Conservation (phyloP, 345 rosid genomes). For the Hirschfeldia incana region DNA sequence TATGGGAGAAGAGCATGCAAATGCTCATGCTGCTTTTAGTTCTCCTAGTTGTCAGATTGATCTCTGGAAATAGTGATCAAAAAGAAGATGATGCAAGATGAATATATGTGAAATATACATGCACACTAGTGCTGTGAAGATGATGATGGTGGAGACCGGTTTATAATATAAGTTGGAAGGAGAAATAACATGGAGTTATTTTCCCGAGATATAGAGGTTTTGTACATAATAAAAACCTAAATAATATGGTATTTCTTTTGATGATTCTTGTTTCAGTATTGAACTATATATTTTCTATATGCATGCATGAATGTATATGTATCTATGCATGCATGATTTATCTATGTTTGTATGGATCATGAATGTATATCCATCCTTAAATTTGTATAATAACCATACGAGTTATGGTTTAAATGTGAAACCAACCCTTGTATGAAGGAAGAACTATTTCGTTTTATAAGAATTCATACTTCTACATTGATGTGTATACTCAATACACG, state of each 20-base stretch:
- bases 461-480: background rate
- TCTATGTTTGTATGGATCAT: constrained; percentile 7
- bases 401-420: constrained; percentile 6
- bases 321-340: background rate
- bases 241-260: constrained; percentile 35
- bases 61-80: constrained; percentile 64
- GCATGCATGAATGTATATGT: background rate
- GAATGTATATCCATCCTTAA: constrained; percentile 9
- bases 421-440: constrained; percentile 1
- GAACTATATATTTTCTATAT: constrained; percentile 12
- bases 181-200: constrained; percentile 31
- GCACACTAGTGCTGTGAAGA: constrained; percentile 9
- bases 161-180: constrained; percentile 20
- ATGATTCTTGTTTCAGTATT: constrained; percentile 23
- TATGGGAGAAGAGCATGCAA: constrained; percentile 44
- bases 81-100: constrained; percentile 25
- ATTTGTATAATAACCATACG: background rate
- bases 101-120: background rate
- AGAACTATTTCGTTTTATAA: background rate
- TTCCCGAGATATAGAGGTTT: constrained; percentile 36
- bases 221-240: constrained; percentile 67
- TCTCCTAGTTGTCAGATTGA: constrained; percentile 70
- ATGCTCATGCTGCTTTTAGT: constrained; percentile 45
- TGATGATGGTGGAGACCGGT: constrained; percentile 37
- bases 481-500: background rate